Evolutionary conservation across 345 rosid genomes (phyloP), one percentile per base, ranked within the genome.

Genomic region (Anacardium occidentale): DNA sequence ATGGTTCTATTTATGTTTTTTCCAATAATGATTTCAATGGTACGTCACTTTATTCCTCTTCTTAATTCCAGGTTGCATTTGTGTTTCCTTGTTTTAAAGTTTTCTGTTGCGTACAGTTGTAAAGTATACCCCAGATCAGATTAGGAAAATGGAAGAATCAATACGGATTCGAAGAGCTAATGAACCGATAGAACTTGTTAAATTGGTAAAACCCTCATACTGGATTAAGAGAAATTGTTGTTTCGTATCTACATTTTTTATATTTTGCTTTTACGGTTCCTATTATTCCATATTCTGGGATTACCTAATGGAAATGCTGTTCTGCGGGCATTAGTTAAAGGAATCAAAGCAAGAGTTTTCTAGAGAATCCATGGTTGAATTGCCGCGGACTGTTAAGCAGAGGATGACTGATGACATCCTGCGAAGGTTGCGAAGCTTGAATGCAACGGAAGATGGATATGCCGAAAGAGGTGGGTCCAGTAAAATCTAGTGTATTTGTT

Each of bases 131-230:
- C 84, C 90, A 34, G 93, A 86, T 78, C 97, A 93, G 96, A 86
- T 91, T 83, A 84, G 75, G 85, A 88, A 78, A 81, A 96, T 91
- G 96, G 91, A 91, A 82, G 98, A 93, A 71, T 91, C 97, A 11
- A 74, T 83, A 62, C 90, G 86, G 86, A 89, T 96, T 84, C 93
- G 99, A 69, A 88, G 86, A 81, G 89, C 84, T 0, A 87, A 85
- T 67, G 79, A 90, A 74, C 91, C 98, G 32, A 11, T 68, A 22
- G 70, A 83, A 81, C 95, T 96, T 76, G 61, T 85, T 76, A 77
- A 82, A 77, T 70, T 88, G 90, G 99, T 95, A 78, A 47, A 77
- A 73, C 58, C 47, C 47, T 32, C 47, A 48, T 65, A 9, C 37
- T 73, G 22, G 29, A 42, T 34, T 47, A 58, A 32, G 2, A 7